Evolutionary conservation across 2,329 filamentous ascomycete genomes (phyloP).

Genomic region (Clarireedia hainanense): DNA sequence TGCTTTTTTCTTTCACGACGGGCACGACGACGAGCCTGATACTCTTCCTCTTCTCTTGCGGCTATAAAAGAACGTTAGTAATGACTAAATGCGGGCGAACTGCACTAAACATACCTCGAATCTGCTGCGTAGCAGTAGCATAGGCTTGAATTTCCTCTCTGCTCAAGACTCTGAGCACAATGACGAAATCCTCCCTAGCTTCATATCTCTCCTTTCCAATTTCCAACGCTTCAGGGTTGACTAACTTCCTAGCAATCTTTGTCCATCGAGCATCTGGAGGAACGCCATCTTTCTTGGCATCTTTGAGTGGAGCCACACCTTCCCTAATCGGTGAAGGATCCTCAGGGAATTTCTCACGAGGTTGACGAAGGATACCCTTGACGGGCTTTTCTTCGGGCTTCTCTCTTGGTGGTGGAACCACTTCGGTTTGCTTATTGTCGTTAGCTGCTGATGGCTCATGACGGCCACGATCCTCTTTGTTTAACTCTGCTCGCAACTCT

Average conservation of each 20-base stretch:
- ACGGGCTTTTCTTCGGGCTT: slow-evolving; percentile 58
- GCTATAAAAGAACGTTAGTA: slow-evolving; percentile 11
- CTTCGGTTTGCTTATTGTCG: slow-evolving; percentile 33
- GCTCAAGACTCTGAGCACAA: slow-evolving; percentile 78
- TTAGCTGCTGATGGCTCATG: slow-evolving; percentile 16
- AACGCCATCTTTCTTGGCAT: slow-evolving; percentile 69
- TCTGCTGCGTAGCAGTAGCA: slow-evolving; percentile 69
- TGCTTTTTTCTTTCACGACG: slow-evolving; percentile 27
- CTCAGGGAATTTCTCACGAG: slow-evolving; percentile 78
- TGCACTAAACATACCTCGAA: slow-evolving; percentile 58
- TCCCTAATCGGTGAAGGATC: slow-evolving; percentile 76
- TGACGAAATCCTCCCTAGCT: slow-evolving; percentile 86
- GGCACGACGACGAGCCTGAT: slow-evolving; percentile 23
- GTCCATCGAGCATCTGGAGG: slow-evolving; percentile 82
- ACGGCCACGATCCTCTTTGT: slow-evolving; percentile 15
- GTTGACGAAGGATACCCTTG: slow-evolving; percentile 80
- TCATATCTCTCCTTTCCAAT: slow-evolving; percentile 87
- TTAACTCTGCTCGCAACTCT: slow-evolving; percentile 21
- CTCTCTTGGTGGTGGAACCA: slow-evolving; percentile 64
- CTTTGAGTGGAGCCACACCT: slow-evolving; percentile 89
- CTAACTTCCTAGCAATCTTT: slow-evolving; percentile 79
- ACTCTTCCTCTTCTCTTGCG: slow-evolving; percentile 26
- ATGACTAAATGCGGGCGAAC: neutral
- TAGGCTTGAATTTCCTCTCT: slow-evolving; percentile 88
- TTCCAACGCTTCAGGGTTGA: slow-evolving; percentile 82